Percentiles rank a stretch among this genome's conserved stretches.
These are phyloP conservation scores for Zea luxurians DNA, from an alignment of 176 grass and related monocot genomes.

Conservation along the genomic window DNA sequence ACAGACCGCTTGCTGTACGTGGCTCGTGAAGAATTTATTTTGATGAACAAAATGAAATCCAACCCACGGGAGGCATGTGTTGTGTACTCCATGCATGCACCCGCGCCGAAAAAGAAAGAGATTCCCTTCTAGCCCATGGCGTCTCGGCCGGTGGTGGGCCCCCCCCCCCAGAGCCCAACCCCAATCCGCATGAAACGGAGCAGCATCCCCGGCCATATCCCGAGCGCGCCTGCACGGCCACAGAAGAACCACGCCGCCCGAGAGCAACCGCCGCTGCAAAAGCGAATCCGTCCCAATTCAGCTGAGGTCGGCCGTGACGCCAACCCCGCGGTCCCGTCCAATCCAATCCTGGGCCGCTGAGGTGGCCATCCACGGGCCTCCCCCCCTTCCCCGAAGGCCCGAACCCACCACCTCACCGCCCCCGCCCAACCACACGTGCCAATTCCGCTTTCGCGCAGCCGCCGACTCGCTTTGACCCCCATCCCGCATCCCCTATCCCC, in stretches of 20 bases:
- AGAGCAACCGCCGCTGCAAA: neutral
- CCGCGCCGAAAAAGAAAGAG: neutral
- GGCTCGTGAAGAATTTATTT: neutral
- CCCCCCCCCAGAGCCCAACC: too few relatives aligned
- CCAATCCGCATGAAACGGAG: too few relatives aligned
- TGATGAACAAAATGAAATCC: neutral
- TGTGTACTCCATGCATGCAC: too few relatives aligned
- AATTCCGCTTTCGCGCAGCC: neutral
- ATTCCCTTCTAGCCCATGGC: neutral
- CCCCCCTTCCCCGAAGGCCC: neutral
- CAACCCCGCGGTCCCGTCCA: neutral
- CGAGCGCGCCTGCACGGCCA: neutral
- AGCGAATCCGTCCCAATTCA: neutral
- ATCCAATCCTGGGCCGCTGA: conserved; percentile 20
- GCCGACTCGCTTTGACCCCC: too few relatives aligned
- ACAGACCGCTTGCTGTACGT: neutral
- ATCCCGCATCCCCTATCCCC: too few relatives aligned
- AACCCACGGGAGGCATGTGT: neutral
- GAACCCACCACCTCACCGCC: conserved; percentile 9
- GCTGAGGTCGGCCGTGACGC: conserved; percentile 55
- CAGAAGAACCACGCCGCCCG: neutral
- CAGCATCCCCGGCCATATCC: too few relatives aligned
- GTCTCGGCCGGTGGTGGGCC: too few relatives aligned
- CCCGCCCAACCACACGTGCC: conserved; percentile 20
- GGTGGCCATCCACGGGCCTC: neutral